Percentiles rank a stretch among this genome's conserved stretches.
phyloP scores from a whole-genome alignment of 2,329 filamentous ascomycete species.

The Graphilbum fragrans region DNA sequence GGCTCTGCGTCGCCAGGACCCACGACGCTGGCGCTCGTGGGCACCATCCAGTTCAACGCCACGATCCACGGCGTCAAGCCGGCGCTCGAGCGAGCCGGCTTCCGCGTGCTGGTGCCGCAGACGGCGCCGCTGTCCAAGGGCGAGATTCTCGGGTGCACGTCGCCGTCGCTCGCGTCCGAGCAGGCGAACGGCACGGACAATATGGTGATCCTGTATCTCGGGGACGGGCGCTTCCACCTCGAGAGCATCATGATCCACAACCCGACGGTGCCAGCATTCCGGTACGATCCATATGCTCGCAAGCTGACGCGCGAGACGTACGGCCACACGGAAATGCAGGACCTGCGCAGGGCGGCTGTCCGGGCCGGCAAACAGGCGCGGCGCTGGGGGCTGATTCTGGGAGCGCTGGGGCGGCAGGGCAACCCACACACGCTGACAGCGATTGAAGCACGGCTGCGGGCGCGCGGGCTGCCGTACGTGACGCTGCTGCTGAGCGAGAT shows the following conservation, averaged over 20 bases:
- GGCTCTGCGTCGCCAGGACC: conserved; percentile 30
- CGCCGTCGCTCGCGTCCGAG: conserved; percentile 39
- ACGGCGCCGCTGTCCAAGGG: conserved; percentile 87
- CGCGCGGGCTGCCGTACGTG: conserved; percentile 65
- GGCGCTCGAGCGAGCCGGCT: conserved; percentile 71
- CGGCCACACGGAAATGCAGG: conserved; percentile 82
- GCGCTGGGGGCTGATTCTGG: conserved; percentile 87
- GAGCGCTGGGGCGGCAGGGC: conserved; percentile 82
- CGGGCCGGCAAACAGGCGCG: conserved; percentile 55
- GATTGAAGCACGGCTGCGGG: conserved; percentile 66
- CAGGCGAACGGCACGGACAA: conserved; percentile 13
- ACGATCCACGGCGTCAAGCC: conserved; percentile 79
- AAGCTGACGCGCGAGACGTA: conserved; percentile 87
- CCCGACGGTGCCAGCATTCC: conserved; percentile 76
- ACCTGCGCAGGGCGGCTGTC: conserved; percentile 67
- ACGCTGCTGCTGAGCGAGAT: conserved; percentile 88
- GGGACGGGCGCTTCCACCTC: conserved; percentile 88
- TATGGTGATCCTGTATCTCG: conserved; percentile 77
- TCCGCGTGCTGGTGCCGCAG: conserved; percentile 77
- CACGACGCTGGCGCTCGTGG: conserved; percentile 84
- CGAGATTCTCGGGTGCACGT: conserved; percentile 95
- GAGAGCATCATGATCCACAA: conserved; percentile 99
- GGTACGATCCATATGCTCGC: conserved; percentile 93
- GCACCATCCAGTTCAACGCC: conserved; percentile 97
- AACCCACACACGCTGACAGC: conserved; percentile 86